Base-by-base conservation (phyloP, 139 green algal species). In the Picochlorum costavermella region DNA sequence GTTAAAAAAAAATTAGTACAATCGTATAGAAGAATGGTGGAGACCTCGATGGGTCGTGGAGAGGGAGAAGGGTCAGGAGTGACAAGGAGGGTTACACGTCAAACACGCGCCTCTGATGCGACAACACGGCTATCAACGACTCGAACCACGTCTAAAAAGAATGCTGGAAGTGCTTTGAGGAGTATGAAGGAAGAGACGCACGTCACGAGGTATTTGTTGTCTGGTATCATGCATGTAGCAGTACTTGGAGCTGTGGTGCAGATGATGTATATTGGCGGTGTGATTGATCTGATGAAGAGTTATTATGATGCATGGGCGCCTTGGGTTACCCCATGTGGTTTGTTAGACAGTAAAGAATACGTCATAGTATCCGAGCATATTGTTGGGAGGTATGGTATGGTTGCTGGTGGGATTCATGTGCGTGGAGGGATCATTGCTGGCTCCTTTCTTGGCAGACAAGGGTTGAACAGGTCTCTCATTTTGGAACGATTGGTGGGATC, bases 321-420 rank as follows among this genome's bases (percentile, higher is more conserved):
- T 11, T 65, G 61, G 57, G 17, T 14, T 28, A 14, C n/a, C 11
- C 48, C 46, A 6, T 80, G 75, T 56, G 75, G 75, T 20, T 43
- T 70, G 17, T 29, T 81, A n/a, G 6, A 20, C 2, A 20, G 53
- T 25, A 72, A 68, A 33, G 58, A 83, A 44, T 83, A 61, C 50
- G 33, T 75, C 3, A 31, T 83, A 1, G 4, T 70, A 13, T 68
- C 58, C 9, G 57, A 72, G 25, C 23, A 50, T 2, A 50, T 83
- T n/a, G 72, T 79, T 10, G 58, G 45, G 2, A 33, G 55, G 6
- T 37, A 68, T 45, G 72, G 75, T 5, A 56, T 49, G 10, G 14
- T 65, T 3, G 49, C 72, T 20, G 72, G 62, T 4, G 43, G 61
- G 68, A 67, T 82, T 57, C 51, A 80, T 28, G 68, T 82, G 46